These are phyloP conservation scores for Trametes polyzona DNA, from an alignment of 1,284 basidiomycete genomes.

Conservation along the genomic window DNA sequence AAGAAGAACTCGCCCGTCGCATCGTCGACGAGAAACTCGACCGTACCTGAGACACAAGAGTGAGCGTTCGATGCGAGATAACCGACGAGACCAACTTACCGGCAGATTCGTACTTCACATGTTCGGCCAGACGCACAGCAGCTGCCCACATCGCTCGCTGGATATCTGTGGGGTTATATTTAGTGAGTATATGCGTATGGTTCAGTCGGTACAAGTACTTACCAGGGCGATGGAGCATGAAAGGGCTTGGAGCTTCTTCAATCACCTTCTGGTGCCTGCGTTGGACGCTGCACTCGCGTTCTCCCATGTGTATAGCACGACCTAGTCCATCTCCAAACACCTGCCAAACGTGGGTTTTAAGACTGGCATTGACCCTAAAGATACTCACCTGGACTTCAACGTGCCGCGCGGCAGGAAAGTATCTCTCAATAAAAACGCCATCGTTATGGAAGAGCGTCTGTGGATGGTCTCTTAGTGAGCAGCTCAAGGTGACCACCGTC, in stretches of 20 bases:
- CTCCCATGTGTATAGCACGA: conserved; percentile 66
- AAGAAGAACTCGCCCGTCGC: conserved; percentile 63
- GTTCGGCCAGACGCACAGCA: conserved; percentile 53
- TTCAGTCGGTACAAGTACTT: background rate
- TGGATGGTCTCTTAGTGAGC: too few relatives aligned
- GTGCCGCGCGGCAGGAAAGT: conserved; percentile 58
- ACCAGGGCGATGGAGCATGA: conserved; percentile 47
- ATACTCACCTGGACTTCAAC: conserved; percentile 65
- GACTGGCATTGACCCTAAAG: background rate
- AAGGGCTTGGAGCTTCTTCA: conserved; percentile 68
- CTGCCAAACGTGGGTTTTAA: conserved; percentile 29
- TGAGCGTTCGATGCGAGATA: background rate
- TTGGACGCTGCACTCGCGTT: conserved; percentile 75
- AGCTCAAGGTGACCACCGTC: too few relatives aligned
- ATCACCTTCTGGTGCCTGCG: conserved; percentile 77
- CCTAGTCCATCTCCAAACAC: conserved; percentile 69
- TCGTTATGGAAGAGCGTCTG: conserved; percentile 57
- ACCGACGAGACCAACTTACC: conserved; percentile 36
- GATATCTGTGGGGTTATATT: conserved; percentile 36
- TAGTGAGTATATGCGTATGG: background rate
- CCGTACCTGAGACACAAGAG: conserved; percentile 50
- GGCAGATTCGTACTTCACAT: conserved; percentile 62
- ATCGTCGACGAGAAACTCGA: conserved; percentile 72
- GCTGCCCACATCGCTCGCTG: conserved; percentile 53
- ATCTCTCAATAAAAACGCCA: conserved; percentile 67